Percentiles rank a stretch among this genome's conserved stretches.
phyloP scores from a whole-genome alignment of 1,284 basidiomycete species.

The Melampsora larici-populina region DNA sequence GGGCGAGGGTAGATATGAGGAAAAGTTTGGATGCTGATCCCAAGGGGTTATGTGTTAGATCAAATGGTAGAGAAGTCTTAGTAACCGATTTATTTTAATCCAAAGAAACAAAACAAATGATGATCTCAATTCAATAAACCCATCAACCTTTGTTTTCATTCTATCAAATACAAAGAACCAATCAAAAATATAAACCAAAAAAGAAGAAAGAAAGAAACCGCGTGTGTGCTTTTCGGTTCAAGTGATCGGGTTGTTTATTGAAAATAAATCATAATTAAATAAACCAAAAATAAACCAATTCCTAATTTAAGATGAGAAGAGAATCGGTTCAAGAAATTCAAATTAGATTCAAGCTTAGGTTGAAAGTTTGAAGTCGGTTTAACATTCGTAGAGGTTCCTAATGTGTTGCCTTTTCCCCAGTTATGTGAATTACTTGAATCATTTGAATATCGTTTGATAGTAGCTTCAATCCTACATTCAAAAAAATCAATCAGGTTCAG shows the following conservation, averaged over 20 bases:
- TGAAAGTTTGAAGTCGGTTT: neutral
- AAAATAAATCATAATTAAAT: constrained; percentile 4
- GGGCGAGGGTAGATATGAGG: constrained; percentile 29
- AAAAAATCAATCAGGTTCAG: too few relatives aligned
- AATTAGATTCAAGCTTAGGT: neutral
- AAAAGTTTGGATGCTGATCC: constrained; percentile 32
- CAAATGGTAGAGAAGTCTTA: constrained; percentile 35
- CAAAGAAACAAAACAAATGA: neutral
- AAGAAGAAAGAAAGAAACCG: neutral
- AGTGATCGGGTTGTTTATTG: neutral
- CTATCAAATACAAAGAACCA: neutral
- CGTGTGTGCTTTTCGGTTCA: neutral
- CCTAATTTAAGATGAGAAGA: constrained; percentile 34
- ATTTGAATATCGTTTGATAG: neutral
- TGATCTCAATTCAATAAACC: too few relatives aligned
- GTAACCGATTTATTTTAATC: constrained; percentile 14
- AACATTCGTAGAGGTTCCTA: constrained; percentile 1
- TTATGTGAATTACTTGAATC: neutral
- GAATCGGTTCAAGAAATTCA: constrained; percentile 3
- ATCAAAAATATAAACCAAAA: neutral
- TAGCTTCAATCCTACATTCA: neutral
- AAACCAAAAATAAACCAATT: constrained; percentile 13
- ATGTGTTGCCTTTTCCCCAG: constrained; percentile 23
- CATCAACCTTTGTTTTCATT: neutral
- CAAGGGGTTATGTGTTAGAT: constrained; percentile 18